phyloP scores from a whole-genome alignment of 2,329 filamentous ascomycete genomes.

The Colletotrichum caudatum region DNA sequence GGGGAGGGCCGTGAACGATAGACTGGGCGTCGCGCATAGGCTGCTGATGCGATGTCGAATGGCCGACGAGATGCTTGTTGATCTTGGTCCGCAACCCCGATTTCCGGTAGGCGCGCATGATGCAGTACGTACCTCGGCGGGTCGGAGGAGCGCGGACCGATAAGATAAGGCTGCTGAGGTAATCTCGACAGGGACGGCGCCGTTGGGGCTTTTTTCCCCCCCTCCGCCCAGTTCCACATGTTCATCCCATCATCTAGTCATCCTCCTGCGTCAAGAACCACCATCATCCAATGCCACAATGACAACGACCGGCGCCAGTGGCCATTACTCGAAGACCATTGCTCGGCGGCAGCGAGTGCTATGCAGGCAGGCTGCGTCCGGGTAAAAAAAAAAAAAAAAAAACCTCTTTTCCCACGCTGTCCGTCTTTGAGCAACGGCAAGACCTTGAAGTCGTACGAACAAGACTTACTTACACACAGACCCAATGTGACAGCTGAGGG shows the following conservation, averaged over 20 bases:
- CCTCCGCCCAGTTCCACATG: background rate
- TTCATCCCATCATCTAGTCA: conserved; percentile 10
- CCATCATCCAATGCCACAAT: background rate
- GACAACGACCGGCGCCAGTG: background rate
- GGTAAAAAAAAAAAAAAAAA: background rate
- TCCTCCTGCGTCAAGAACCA: background rate
- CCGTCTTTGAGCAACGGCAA: background rate
- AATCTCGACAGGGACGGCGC: background rate
- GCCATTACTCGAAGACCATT: background rate
- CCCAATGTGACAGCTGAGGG: background rate
- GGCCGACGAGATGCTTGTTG: conserved; percentile 16
- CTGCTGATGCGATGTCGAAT: conserved; percentile 1
- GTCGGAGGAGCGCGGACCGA: background rate
- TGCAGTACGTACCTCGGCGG: conserved; percentile 26
- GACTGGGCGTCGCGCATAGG: background rate
- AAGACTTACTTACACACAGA: background rate
- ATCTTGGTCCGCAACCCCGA: conserved; percentile 7
- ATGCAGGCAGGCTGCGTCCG: background rate
- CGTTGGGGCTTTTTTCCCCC: background rate
- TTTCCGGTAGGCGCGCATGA: conserved; percentile 17
- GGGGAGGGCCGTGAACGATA: background rate
- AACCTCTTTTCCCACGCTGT: background rate
- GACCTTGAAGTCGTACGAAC: background rate
- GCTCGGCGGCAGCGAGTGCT: background rate
- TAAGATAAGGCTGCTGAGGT: conserved; percentile 27